Base-by-base conservation (phyloP, 768 basidiomycete genomes). In the Pleurotus djamor region DNA sequence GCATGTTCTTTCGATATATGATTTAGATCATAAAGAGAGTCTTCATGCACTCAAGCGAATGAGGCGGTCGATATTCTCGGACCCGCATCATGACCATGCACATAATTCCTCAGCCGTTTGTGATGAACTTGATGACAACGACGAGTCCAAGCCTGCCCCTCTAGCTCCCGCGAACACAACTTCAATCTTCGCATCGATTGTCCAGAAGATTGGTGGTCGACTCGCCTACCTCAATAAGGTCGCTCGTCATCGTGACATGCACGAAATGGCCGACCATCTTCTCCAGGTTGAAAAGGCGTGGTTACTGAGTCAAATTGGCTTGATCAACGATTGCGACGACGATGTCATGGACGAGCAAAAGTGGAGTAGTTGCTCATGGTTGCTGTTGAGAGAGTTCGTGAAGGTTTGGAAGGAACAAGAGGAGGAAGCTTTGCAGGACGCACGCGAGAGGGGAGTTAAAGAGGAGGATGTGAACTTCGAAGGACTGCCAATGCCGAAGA, bases 281-380 rank as follows among this genome's bases (percentile, higher is more conserved):
- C 75, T 92, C 3, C 66, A 76, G n/a, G 80, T 84, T 8, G 93
- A 95, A 73, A 91, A 90, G 66, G 86, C 80, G 32, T 94, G 91
- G 89, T 74, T 94, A 35, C 76, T 87, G 21, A 89, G 86, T 66
- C 88, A 88, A 69, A 88, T 92, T 45, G 91, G 78, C 3, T 76
- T 93, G 50, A 94, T 94, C 59, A 82, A 83, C 6, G 92, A 92
- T 67, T 87, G 85, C 66, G 92, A 94, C 69, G 90, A 92, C 72
- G 89, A 91, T 66, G 85, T 91, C 59, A 92, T 91, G 92, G 93
- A 94, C 71, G 94, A 94, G 85, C 88, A 91, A 85, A 90, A 89
- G 83, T 89, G 87, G 85, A 85, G 83, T 64, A 86, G 86, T 44
- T 92, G 91, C 66, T 89, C 91, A 14, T 93, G 91, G 90, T 76